Evolutionary conservation across 805 yeast genomes (phyloP), one percentile per base, ranked within the genome.

Genomic region (Candida lessepsii): DNA sequence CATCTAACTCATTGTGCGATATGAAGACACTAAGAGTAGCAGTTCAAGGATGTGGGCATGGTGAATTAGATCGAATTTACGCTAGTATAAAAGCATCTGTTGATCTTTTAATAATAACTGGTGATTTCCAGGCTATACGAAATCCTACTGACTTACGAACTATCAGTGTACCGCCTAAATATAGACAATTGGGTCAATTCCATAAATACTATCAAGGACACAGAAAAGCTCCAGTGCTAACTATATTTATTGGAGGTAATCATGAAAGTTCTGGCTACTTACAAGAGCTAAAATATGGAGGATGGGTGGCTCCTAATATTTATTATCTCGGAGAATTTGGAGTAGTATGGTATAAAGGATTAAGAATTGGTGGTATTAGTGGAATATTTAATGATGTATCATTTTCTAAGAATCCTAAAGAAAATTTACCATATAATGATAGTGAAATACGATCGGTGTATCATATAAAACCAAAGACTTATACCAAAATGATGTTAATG

Each of bases 241-340:
- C 98, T 0, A 50, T 93, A 0, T 84, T 91, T 49, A 78, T 93
- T 29, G 98, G 99, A 2, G 99, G 99, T 0, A 93, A 93, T 61
- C 99, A 93, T 55, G 99, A 93, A 56, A 81, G 93, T 3, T 86
- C 95, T 42, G 78, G 81, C 44, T 86, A 85, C 56, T 56, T 93
- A 46, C 67, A 75, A 45, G 88, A 85, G 50, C 62, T 90, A 42
- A 78, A 76, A 44, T 75, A 73, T 57, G 99, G 99, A 9, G 99
- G 99, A 0, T 93, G 91, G 86, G 90, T 86, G 1, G 95, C 96
- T 1, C 86, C 88, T 1, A 81, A 83, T 47, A 86, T 93, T 10
- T 93, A 83, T 60, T 93, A 80, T 56, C 54, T 93, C 51, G 99
- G 99, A 0, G 77, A 78, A 30, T 75, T 82, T 14, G 87, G 89